Evolutionary conservation across 2,329 filamentous ascomycete species (phyloP).

Genomic region (Stemphylium lycopersici): DNA sequence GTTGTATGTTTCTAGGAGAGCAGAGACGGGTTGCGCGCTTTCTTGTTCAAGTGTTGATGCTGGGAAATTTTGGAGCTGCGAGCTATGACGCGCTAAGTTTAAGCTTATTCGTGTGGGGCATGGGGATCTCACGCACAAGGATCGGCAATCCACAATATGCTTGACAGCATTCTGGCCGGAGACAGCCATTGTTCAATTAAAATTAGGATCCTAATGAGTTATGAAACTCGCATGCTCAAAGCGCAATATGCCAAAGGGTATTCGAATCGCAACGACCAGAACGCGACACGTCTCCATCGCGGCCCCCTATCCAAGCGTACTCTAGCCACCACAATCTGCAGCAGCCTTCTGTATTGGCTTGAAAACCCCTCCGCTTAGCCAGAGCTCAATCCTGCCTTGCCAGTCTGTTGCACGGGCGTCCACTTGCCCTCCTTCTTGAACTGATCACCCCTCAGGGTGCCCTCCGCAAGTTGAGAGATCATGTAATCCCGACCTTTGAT

Average conservation of each 20-base stretch:
- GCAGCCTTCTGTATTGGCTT: neutral
- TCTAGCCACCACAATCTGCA: neutral
- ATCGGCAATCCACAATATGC: neutral
- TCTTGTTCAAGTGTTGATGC: constrained; percentile 2
- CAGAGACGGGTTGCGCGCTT: neutral
- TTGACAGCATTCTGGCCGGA: neutral
- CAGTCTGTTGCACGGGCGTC: constrained; percentile 34
- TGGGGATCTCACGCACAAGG: constrained; percentile 2
- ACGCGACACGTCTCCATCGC: neutral
- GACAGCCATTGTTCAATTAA: neutral
- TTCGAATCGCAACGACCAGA: constrained; percentile 1
- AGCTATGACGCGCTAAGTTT: constrained; percentile 31
- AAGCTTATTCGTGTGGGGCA: constrained; percentile 22
- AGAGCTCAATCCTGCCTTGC: constrained; percentile 31
- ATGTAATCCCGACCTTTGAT: constrained; percentile 55
- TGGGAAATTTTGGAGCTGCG: constrained; percentile 36
- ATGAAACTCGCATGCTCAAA: neutral
- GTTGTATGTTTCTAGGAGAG: neutral
- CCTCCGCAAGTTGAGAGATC: constrained; percentile 32
- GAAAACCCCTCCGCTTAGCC: constrained; percentile 5
- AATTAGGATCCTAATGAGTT: neutral
- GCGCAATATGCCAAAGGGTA: constrained; percentile 1
- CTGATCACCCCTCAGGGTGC: constrained; percentile 36
- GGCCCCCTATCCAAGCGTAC: neutral
- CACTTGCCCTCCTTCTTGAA: constrained; percentile 47